These are phyloP conservation scores for Neoascochyta sp. DNA, from an alignment of 2,329 filamentous ascomycete genomes.

Conservation along the genomic window DNA sequence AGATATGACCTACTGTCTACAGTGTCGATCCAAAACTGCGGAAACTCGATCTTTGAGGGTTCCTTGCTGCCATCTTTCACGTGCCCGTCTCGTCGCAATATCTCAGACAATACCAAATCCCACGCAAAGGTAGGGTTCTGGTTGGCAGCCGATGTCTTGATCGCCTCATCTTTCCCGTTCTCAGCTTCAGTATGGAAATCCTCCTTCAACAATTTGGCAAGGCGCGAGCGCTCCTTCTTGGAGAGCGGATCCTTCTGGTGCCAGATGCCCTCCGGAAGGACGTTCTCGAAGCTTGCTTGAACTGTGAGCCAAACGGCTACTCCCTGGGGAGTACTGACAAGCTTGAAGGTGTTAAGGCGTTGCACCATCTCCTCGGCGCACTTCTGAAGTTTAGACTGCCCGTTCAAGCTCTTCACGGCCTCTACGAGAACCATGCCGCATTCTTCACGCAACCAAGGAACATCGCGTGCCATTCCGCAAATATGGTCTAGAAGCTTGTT, in stretches of 20 bases:
- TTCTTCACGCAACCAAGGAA: conserved; percentile 84
- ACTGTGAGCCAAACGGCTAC: conserved; percentile 82
- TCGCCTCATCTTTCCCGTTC: conserved; percentile 40
- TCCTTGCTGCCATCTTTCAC: conserved; percentile 29
- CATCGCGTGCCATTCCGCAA: conserved; percentile 70
- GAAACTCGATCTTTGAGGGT: conserved; percentile 51
- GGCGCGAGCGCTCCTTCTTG: conserved; percentile 60
- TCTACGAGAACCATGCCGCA: conserved; percentile 80
- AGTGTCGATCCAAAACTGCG: conserved; percentile 78
- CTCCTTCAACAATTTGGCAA: conserved; percentile 78
- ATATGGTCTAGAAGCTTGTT: conserved; percentile 67
- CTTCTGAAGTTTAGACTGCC: conserved; percentile 47
- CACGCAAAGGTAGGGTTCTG: conserved; percentile 84
- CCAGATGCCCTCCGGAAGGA: conserved; percentile 70
- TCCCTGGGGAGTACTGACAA: conserved; percentile 80
- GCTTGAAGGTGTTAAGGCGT: conserved; percentile 59
- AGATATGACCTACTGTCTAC: conserved; percentile 80
- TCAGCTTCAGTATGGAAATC: conserved; percentile 55
- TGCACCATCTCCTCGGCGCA: conserved; percentile 61
- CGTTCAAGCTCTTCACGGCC: conserved; percentile 57
- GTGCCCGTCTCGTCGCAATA: conserved; percentile 25
- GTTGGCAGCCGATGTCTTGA: conserved; percentile 70
- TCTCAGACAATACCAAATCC: conserved; percentile 66
- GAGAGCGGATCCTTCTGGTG: conserved; percentile 67
- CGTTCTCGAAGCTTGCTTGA: conserved; percentile 59